Conservation (phyloP, 2,329 filamentous ascomycete genomes). For the Botrytis fabae region DNA sequence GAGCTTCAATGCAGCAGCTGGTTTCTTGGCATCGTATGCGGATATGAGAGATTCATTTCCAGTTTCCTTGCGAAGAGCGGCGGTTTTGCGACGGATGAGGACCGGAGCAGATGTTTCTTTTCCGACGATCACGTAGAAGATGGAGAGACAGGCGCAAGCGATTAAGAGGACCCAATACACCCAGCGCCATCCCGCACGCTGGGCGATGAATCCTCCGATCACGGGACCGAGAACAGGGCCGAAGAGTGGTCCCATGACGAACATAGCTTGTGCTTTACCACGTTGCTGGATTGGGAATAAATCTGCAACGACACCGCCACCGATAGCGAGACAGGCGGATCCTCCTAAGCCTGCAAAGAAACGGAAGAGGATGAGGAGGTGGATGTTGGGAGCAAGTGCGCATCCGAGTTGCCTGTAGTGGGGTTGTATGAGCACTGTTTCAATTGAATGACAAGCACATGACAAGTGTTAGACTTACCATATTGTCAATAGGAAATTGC, state of each 20-base stretch:
- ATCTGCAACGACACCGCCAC: constrained; percentile 64
- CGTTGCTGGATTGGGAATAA: constrained; percentile 59
- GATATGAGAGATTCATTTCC: constrained; percentile 52
- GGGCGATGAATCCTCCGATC: constrained; percentile 41
- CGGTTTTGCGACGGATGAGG: constrained; percentile 46
- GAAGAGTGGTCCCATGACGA: constrained; percentile 45
- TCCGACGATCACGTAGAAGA: constrained; percentile 45
- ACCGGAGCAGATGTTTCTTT: constrained; percentile 52
- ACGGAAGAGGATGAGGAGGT: constrained; percentile 56
- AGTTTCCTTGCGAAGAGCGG: constrained; percentile 40
- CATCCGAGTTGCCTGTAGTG: constrained; percentile 47
- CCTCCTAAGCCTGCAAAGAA: constrained; percentile 55
- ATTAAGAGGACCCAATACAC: constrained; percentile 51
- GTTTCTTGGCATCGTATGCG: constrained; percentile 30
- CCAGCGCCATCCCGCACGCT: constrained; percentile 44
- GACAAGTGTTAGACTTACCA: constrained; percentile 36
- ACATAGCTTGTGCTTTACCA: constrained; percentile 56
- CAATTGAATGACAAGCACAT: constrained; percentile 53
- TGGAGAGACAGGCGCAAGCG: constrained; percentile 34
- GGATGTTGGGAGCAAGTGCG: constrained; percentile 50
- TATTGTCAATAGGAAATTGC: constrained; percentile 49
- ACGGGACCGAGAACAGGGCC: constrained; percentile 41
- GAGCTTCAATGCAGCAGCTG: constrained; percentile 32
- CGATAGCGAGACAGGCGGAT: constrained; percentile 51
- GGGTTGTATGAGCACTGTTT: constrained; percentile 48